Evolutionary conservation across 2,329 filamentous ascomycete genomes (phyloP), one percentile per base, ranked within the genome.

Genomic region (Passalora sequoiae): DNA sequence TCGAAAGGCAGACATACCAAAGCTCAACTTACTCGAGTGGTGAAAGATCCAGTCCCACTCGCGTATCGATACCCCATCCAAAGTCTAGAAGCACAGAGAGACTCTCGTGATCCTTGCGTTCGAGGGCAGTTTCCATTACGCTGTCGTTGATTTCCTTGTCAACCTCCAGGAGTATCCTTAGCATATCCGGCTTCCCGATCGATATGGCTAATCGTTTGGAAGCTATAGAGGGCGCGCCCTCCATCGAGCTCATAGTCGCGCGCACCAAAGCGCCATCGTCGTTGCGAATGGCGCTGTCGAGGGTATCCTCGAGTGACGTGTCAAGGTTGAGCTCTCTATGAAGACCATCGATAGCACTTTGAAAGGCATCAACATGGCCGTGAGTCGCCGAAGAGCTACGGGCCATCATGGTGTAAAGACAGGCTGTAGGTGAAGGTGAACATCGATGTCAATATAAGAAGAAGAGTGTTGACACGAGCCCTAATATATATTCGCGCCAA

Each of bases 11-110:
- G 28, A 31, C 28, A 31, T 15, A 31, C 6, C 2, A 3, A 31
- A 3, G 28, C 8, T 31, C 28, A 31, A 15, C 8, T 31, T 31
- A 31, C 28, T 31, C 28, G n/a, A 31, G 28, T 31, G 28, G 28
- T n/a, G 28, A 31, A 16, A 31, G 28, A 31, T 31, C 28, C 28
- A 31, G 28, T 31, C 28, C 28, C 17, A 31, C 7, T 31, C 28
- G 28, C 28, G 28, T 31, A 4, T 31, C 28, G 8, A 31, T 31
- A 31, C 28, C 7, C 28, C 28, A 31, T 31, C 28, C 28, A 7
- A 31, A 31, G 28, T 31, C 28, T 31, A 31, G 28, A 31, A 31
- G 28, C 7, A 7, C 7, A 31, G 2, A 3, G 28, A 31, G 28
- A 15, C 28, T 4, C 28, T 31, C 28, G 28, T 7, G 7, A 15